Base-by-base conservation (phyloP, 768 basidiomycete species). In the Podaxis sp. region DNA sequence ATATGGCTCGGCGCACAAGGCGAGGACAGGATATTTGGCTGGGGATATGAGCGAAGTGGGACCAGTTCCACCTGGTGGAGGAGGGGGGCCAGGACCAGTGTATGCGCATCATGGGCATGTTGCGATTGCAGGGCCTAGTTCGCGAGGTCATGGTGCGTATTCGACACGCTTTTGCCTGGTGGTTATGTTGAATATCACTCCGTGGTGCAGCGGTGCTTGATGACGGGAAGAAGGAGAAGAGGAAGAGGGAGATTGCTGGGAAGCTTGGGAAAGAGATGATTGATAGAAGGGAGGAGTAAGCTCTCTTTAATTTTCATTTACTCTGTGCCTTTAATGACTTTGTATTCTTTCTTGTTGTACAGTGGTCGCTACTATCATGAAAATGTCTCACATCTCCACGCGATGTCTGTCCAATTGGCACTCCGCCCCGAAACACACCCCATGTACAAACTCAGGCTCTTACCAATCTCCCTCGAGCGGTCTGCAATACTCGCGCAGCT, bases 261-360 rank as follows among this genome's bases (percentile, higher is more conserved):
- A 89, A 86, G 76, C 72, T 89, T 30, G 85, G 85, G 24, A 91
- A 88, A 72, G 90, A 92, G 67, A 82, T 89, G 77, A 81, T 73
- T 70, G 90, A 93, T 73, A 80, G 89, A 63, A 77, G 88, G 67
- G 90, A 91, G 72, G 90, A 91, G 91, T 91, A 69, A 70, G 84
- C 58, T 22, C 37, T 61, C 55, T 58, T 56, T 48, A 40, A 36
- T 46, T 61, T 26, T 44, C 26, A n/a, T 40, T 50, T 41, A 52
- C 64, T 52, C 40, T 38, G 41, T 52, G 57, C 68, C 38, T 50
- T 24, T 36, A 15, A 57, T 63, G 60, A 22, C 49, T 11, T 28
- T 49, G 46, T 40, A 38, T 40, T 58, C 7, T 44, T 44, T 44
- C 41, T 44, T 4, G 41, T 44, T 46, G 55, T 62, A 64, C 71